Evolutionary conservation across 1,284 basidiomycete genomes (phyloP).

Genomic region (Athelia psychrophila): DNA sequence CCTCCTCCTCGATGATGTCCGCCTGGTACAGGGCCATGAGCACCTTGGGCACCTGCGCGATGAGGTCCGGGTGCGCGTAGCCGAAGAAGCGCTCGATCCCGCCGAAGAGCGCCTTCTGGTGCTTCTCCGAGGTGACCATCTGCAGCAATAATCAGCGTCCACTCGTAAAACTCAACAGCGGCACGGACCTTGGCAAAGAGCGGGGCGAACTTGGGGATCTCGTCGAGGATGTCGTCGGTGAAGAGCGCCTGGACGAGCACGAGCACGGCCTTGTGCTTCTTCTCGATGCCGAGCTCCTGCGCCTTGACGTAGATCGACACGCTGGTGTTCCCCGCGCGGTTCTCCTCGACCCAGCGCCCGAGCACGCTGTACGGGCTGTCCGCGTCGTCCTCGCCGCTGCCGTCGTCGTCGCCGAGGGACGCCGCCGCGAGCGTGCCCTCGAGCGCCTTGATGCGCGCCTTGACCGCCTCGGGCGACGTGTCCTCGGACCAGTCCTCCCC

Average conservation of each 20-base stretch:
- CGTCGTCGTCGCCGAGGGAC: constrained; percentile 69
- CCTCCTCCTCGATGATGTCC: constrained; percentile 91
- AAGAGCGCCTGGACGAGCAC: constrained; percentile 90
- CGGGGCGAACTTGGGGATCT: constrained; percentile 74
- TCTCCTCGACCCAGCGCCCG: constrained; percentile 86
- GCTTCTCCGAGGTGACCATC: constrained; percentile 86
- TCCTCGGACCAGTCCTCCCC: constrained; percentile 90
- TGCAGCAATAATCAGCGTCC: constrained; percentile 22
- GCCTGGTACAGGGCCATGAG: constrained; percentile 95
- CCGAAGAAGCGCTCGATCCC: constrained; percentile 87
- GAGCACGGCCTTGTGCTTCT: constrained; percentile 92
- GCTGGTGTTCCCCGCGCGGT: constrained; percentile 51
- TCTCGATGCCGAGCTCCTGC: constrained; percentile 83
- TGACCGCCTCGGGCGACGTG: constrained; percentile 90
- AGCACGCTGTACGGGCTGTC: constrained; percentile 87
- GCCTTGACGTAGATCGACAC: constrained; percentile 62
- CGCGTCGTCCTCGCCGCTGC: constrained; percentile 84
- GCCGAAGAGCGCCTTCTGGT: constrained; percentile 92
- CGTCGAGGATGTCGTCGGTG: constrained; percentile 70
- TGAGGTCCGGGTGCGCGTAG: constrained; percentile 62
- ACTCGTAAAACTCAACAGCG: neutral
- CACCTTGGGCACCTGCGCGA: constrained; percentile 80
- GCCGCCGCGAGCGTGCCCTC: constrained; percentile 63
- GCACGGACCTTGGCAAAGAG: constrained; percentile 76
- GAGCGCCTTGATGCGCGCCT: constrained; percentile 80